These are phyloP conservation scores for Erythrobasidium yunnanense DNA, from an alignment of 768 basidiomycete genomes.

Conservation along the genomic window DNA sequence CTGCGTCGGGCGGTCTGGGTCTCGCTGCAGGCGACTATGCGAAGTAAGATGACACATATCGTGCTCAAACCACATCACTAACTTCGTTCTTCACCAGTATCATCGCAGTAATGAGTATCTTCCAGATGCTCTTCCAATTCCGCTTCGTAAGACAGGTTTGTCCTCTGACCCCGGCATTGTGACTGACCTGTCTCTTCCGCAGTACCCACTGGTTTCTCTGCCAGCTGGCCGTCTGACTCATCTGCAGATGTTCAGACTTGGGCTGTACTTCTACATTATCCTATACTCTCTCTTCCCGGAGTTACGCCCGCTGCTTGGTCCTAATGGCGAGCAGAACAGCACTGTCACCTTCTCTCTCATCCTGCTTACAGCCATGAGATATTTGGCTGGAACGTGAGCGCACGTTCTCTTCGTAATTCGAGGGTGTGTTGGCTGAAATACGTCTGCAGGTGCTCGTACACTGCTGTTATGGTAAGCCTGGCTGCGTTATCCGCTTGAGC, in stretches of 20 bases:
- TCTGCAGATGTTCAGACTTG: slow-evolving; percentile 82
- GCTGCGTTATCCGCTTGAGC: no score
- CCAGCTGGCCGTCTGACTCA: slow-evolving; percentile 43
- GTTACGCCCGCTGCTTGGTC: slow-evolving; percentile 33
- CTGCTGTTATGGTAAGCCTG: slow-evolving; percentile 51
- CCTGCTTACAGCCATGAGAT: slow-evolving; percentile 36
- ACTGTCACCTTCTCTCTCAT: slow-evolving; percentile 68
- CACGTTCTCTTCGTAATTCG: slow-evolving; percentile 46
- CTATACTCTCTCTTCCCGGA: slow-evolving; percentile 36
- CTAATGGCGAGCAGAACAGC: slow-evolving; percentile 49
- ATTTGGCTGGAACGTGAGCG: slow-evolving; percentile 21
- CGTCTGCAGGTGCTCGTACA: slow-evolving; percentile 65
- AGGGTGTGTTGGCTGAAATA: slow-evolving; percentile 59
- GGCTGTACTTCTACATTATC: slow-evolving; percentile 41
- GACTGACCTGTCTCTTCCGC: no score
- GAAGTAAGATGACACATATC: slow-evolving; percentile 51
- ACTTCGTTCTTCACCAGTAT: slow-evolving; percentile 43
- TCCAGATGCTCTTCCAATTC: slow-evolving; percentile 29
- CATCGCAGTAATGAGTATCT: slow-evolving; percentile 51
- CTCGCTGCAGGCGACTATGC: slow-evolving; percentile 86
- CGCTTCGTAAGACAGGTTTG: slow-evolving; percentile 43
- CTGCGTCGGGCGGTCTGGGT: slow-evolving; percentile 75
- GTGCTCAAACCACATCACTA: not conserved
- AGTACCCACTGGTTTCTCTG: not conserved
- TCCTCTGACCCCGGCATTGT: no score